These are phyloP conservation scores for Leucoagaricus sp. DNA, from an alignment of 1,284 basidiomycete genomes.

Conservation along the genomic window DNA sequence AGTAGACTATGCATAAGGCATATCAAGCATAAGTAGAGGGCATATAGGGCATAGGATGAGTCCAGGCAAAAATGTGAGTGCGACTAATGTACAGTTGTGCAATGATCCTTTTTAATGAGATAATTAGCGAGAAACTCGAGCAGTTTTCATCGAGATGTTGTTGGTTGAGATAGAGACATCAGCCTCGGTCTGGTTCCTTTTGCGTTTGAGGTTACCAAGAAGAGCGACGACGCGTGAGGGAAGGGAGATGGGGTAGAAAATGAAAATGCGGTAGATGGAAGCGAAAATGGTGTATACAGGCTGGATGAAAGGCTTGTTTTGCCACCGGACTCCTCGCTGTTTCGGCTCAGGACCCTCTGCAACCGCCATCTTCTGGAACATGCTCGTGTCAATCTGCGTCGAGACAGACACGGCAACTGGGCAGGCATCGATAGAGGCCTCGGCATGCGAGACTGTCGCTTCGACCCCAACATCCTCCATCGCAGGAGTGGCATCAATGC, in stretches of 20 bases:
- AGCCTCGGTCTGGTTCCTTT: slow-evolving; percentile 4
- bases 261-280: slow-evolving; percentile 44
- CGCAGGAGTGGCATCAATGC: slow-evolving; percentile 47
- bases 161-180: not conserved
- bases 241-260: slow-evolving; percentile 46
- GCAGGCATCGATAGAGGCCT: slow-evolving; percentile 19
- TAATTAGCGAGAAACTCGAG: slow-evolving; percentile 48
- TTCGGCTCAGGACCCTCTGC: slow-evolving; percentile 12
- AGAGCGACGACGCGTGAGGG: slow-evolving; percentile 38
- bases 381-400: slow-evolving; percentile 40
- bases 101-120: slow-evolving; percentile 27
- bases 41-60: slow-evolving; percentile 23
- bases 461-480: slow-evolving; percentile 35
- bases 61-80: slow-evolving; percentile 3
- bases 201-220: slow-evolving; percentile 31
- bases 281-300: slow-evolving; percentile 45
- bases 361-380: slow-evolving; percentile 23
- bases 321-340: slow-evolving; percentile 1
- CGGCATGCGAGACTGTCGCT: slow-evolving; percentile 20
- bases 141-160: slow-evolving; percentile 38
- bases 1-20: slow-evolving; percentile 11
- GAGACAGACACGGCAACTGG: slow-evolving; percentile 26
- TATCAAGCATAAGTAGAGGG: slow-evolving; percentile 1
- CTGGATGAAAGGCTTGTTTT: slow-evolving; percentile 30
- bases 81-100: slow-evolving; percentile 17